Evolutionary conservation across 2,329 filamentous ascomycete species (phyloP), one percentile per base, ranked within the genome.

Genomic region (Diplocarpon mali): DNA sequence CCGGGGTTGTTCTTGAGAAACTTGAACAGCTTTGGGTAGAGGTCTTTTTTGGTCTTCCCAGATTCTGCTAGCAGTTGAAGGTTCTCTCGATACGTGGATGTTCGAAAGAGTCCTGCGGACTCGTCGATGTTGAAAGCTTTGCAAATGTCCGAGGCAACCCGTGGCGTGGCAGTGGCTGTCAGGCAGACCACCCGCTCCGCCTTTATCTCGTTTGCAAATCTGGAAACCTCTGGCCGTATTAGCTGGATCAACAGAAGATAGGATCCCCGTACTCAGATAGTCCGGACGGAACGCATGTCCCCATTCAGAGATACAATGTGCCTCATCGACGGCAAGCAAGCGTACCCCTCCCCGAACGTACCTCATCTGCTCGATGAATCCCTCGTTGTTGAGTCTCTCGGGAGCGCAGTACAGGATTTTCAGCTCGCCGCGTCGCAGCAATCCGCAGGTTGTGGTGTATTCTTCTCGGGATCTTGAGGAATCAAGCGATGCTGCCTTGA

Each of bases 301-400:
- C 70, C 69, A 72, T 64, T 75, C 71, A 3, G 73, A 76, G 32
- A 78, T 72, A 48, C 73, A 78, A 51, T 77, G 73, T 0, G 74
- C 73, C 53, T 78, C 73, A 32, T 78, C 74, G 0, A 77, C 69
- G 1, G 72, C 75, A 16, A 79, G 59, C 4, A 80, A 60, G 2
- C 76, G 69, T 1, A 79, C 65, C 6, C 74, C 74, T 2, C 74
- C 75, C 0, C 67, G 67, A 0, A 76, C 68, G 11, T 67, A 59
- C 35, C 71, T 73, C 59, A 79, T 74, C 13, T 64, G 70, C 38
- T 70, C 67, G 5, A 79, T 67, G 39, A 80, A 79, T 0, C 69
- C 69, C 53, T 79, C 75, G 45, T 79, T 79, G 53, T 78, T 79
- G 10, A 80, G 63, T 6, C 73, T 65, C 57, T 80, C 76, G 0